Evolutionary conservation across 495 filamentous ascomycete genomes (phyloP), one percentile per base, ranked within the genome.

Genomic region (Elasticomyces elasticus): DNA sequence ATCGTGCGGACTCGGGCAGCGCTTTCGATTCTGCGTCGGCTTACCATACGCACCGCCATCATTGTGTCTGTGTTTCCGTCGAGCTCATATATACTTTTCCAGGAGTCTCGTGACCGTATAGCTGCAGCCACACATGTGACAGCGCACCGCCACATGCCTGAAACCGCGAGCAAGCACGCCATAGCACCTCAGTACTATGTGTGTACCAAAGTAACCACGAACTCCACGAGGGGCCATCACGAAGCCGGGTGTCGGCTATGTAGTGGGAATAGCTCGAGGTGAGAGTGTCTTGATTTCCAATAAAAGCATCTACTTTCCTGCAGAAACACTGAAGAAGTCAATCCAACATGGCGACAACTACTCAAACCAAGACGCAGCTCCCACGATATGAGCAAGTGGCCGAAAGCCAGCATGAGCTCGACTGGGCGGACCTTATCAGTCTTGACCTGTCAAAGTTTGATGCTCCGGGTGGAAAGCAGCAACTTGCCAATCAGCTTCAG

Each of bases 351-450:
- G 13, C 35, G 35, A 40, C 35, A 40, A 2, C 19, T 3, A 40
- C 22, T 23, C 43, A 46, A 20, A 46, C 20, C 20, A 15, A 22
- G 17, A 46, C 6, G 43, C 43, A 46, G 15, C 20, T 46, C 25
- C 19, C 42, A 4, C 19, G 17, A 17, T 45, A 45, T 22, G 23
- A 26, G 19, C 42, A 45, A 26, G 23, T 22, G 17, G 19, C 42
- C 11, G 42, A 45, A 23, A 23, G 19, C 45, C 42, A 23, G 35
- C 35, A 40, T 40, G 35, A 40, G 49, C 46, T 57, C 22, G 33
- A 42, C 35, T 80, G 76, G 76, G 76, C 78, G 19, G 77, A 82
- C 19, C 71, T 82, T 5, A 64, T 77, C 23, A 79, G 74, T 10
- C 68, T 82, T 12, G 78, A 82, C 54, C 66, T 82, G 0, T 67